Base-by-base conservation (phyloP, 228 moss, liverwort and hornwort genomes). In the Sphagnum magellanicum region DNA sequence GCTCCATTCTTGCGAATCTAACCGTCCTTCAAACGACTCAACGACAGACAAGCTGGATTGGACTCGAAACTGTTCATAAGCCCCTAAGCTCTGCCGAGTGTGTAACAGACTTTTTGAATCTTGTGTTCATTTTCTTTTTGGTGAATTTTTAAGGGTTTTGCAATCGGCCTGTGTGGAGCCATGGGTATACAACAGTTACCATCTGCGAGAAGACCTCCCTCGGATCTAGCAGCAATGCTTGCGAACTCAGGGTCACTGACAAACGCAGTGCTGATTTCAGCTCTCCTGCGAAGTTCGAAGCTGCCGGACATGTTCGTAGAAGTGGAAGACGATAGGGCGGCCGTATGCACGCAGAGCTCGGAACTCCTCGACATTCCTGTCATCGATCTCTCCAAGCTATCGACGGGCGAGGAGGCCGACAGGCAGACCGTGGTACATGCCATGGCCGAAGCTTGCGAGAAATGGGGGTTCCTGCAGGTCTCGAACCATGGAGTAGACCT, bases 391-490 rank as follows among this genome's bases (percentile, higher is more conserved):
- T 72, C 82, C 11, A 73, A 66, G 59, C 66, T 86, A 10, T 67
- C 32, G 16, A 70, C 70, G 52, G 79, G 74, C 14, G 77, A 71
- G 4, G 61, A 17, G 13, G 61, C 67, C 4, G 73, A 61, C 5
- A 77, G 79, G 66, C 63, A 75, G 63, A 69, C 57, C 64, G 77
- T 73, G 15, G 16, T 86, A 67, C 67, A 69, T 53, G 65, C 63
- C 48, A 68, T 82, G 52, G 73, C 72, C 5, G 55, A 64, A 8
- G 77, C 82, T 62, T 81, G 74, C 63, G 79, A 81, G 70, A 75
- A 74, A 48, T 86, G 81, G 78, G 84, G 84, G 48, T 85, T 85
- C 50, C 52, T 85, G 59, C 84, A 85, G 78, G 77, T 85, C 10
- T 50, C 78, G 52, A 86, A 86, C 53, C 86, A 86, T 52, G 86